A percentile compares a stretch with the other conserved stretches of the same genome.
Conservation (phyloP, 345 rosid genomes). For the Aethionema arabicum region DNA sequence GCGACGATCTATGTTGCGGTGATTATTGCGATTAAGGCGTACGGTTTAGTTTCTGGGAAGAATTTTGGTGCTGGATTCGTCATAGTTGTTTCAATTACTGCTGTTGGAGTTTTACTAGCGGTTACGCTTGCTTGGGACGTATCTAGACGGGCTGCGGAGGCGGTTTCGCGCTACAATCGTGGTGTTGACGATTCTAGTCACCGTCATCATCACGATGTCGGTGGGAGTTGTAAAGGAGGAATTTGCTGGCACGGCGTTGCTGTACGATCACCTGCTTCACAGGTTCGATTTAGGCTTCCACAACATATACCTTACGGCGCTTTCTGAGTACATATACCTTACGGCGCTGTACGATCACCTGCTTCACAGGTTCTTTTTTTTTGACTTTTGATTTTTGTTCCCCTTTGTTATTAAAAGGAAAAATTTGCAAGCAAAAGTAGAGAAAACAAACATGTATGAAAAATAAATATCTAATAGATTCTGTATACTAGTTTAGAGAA, state of each 20-base stretch:
- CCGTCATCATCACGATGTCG: slow-evolving; percentile 51
- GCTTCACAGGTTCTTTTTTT: slow-evolving; percentile 93
- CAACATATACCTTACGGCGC: slow-evolving; percentile 45
- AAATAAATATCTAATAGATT: not conserved
- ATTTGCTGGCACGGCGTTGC: slow-evolving; percentile 99
- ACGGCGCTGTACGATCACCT: slow-evolving; percentile 85
- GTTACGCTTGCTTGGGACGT: slow-evolving; percentile 91
- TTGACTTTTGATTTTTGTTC: not conserved
- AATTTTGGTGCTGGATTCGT: slow-evolving; percentile 71
- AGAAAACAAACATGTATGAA: not conserved
- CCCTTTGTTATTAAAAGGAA: not conserved
- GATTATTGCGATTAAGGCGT: slow-evolving; percentile 69
- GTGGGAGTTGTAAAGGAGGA: slow-evolving; percentile 82
- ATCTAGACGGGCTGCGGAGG: slow-evolving; percentile 68
- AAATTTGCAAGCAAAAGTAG: slow-evolving; percentile 12
- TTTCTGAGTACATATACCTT: slow-evolving; percentile 26
- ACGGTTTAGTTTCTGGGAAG: slow-evolving; percentile 57
- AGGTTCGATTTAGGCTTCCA: slow-evolving; percentile 89
- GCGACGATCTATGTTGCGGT: slow-evolving; percentile 82
- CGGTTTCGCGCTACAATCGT: slow-evolving; percentile 49
- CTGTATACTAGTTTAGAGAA: slow-evolving; percentile 29
- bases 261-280: slow-evolving; percentile 82
- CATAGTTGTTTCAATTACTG: slow-evolving; percentile 59
- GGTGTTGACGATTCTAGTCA: slow-evolving; percentile 29
- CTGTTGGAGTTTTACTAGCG: slow-evolving; percentile 60